phyloP scores from a whole-genome alignment of 2,329 filamentous ascomycete genomes.

The Diplodia mutila region DNA sequence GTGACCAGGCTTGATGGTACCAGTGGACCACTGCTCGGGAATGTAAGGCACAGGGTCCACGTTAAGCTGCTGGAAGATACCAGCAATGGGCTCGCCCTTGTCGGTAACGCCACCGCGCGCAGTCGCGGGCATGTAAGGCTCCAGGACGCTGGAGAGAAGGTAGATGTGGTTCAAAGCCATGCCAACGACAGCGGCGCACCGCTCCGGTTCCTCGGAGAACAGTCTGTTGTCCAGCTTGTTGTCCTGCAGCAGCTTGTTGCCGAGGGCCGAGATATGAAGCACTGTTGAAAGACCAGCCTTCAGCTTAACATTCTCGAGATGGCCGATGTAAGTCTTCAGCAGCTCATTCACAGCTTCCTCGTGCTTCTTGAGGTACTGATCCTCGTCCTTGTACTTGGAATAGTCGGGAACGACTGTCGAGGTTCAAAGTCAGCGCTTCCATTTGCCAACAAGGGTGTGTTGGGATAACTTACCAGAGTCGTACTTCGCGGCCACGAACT shows the following conservation, averaged over 20 bases:
- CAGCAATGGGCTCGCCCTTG: conserved; percentile 20
- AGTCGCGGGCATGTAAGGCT: conserved; percentile 73
- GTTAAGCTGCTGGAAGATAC: conserved; percentile 77
- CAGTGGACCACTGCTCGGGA: conserved; percentile 51
- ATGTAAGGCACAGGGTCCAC: conserved; percentile 59
- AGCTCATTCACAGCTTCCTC: conserved; percentile 67
- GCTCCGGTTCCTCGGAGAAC: conserved; percentile 61
- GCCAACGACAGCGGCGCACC: conserved; percentile 58
- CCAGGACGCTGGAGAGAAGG: conserved; percentile 30
- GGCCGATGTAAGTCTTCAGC: conserved; percentile 67
- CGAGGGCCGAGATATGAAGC: conserved; percentile 66
- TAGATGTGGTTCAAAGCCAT: conserved; percentile 31
- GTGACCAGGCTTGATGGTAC: conserved; percentile 64
- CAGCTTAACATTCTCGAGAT: conserved; percentile 73
- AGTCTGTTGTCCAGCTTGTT: conserved; percentile 65
- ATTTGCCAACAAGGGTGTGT: not conserved
- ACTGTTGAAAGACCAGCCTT: conserved; percentile 67
- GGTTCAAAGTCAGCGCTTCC: not conserved
- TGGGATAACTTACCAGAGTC: conserved; percentile 58
- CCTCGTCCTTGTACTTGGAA: conserved; percentile 54
- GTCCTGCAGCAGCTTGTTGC: conserved; percentile 61
- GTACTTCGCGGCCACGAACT: conserved; percentile 71
- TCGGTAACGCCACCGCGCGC: conserved; percentile 21
- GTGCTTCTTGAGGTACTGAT: conserved; percentile 46
- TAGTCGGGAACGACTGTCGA: conserved; percentile 68